Percentiles rank a stretch among this genome's conserved stretches.
Conservation (phyloP, 495 filamentous ascomycete species). For the Tuber melanosporum region DNA sequence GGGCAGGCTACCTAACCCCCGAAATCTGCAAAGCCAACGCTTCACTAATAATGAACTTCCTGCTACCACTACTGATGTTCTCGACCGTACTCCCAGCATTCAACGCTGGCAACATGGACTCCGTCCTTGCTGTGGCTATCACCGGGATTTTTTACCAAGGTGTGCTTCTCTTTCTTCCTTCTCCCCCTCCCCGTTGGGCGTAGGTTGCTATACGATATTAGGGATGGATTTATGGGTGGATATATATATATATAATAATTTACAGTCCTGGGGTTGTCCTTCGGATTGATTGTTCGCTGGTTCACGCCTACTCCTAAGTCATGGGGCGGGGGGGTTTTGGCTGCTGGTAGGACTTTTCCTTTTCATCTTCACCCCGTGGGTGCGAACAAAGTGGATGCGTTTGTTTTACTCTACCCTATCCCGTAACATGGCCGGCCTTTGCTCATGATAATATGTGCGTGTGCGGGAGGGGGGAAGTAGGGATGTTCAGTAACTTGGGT, state of each 20-base stretch:
- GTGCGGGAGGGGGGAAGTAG: slow-evolving; percentile 10
- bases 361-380: background rate
- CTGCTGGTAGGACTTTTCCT: slow-evolving; percentile 31
- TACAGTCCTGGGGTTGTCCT: slow-evolving; percentile 31
- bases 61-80: slow-evolving; percentile 39
- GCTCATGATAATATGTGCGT: background rate
- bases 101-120: slow-evolving; percentile 35
- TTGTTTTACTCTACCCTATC: background rate
- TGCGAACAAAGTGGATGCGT: slow-evolving; percentile 5
- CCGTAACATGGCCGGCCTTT: background rate
- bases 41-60: slow-evolving; percentile 33
- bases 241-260: background rate
- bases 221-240: background rate
- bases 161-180: slow-evolving; percentile 3
- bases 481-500: slow-evolving; percentile 35
- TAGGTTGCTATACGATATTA: background rate
- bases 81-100: slow-evolving; percentile 40
- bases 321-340: slow-evolving; percentile 38
- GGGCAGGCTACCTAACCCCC: slow-evolving; percentile 33
- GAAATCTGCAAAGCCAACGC: slow-evolving; percentile 40
- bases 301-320: slow-evolving; percentile 35
- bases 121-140: slow-evolving; percentile 30
- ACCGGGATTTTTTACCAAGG: slow-evolving; percentile 37
- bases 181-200: background rate
- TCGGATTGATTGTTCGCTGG: slow-evolving; percentile 38